A percentile compares a stretch with the other conserved stretches of the same genome.
Evolutionary conservation across 164 flowering plant species (phyloP).

Genomic region (Nelumbo lutea): DNA sequence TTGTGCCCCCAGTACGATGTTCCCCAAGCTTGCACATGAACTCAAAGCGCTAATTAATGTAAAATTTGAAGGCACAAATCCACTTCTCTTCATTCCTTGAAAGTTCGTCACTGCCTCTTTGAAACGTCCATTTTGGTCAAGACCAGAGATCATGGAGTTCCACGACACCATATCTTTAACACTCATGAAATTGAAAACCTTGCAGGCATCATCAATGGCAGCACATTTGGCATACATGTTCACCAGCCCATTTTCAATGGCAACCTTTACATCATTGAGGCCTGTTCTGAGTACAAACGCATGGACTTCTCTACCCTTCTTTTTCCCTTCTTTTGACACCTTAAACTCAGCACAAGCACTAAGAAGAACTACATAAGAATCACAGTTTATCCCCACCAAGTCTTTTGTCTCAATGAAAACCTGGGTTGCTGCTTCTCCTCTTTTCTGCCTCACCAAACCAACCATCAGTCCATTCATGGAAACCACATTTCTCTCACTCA

Average conservation of each 20-base stretch:
- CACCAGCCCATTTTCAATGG: conserved; percentile 64
- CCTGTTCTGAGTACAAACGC: conserved; percentile 53
- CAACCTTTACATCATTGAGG: conserved; percentile 34
- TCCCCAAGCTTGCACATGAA: conserved; percentile 68
- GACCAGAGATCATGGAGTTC: conserved; percentile 81
- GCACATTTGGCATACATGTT: conserved; percentile 89
- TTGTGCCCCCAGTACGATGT: conserved; percentile 45
- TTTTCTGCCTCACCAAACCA: conserved; percentile 64
- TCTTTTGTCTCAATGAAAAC: conserved; percentile 47
- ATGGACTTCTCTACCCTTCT: conserved; percentile 74
- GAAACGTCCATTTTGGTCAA: conserved; percentile 69
- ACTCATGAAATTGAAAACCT: conserved; percentile 52
- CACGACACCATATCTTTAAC: conserved; percentile 71
- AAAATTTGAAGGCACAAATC: conserved; percentile 54
- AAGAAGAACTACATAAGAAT: conserved; percentile 67
- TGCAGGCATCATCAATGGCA: conserved; percentile 44
- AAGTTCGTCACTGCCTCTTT: conserved; percentile 51
- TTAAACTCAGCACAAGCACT: conserved; percentile 65
- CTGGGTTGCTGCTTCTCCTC: conserved; percentile 61
- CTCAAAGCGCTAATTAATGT: conserved; percentile 77
- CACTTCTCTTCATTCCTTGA: conserved; percentile 46
- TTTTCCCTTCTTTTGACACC: conserved; percentile 42
- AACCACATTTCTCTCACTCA: conserved; percentile 65
- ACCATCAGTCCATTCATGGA: conserved; percentile 52
- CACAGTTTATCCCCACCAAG: conserved; percentile 42